These are phyloP conservation scores for Holtermannia corniformis DNA, from an alignment of 768 basidiomycete genomes.

Conservation along the genomic window DNA sequence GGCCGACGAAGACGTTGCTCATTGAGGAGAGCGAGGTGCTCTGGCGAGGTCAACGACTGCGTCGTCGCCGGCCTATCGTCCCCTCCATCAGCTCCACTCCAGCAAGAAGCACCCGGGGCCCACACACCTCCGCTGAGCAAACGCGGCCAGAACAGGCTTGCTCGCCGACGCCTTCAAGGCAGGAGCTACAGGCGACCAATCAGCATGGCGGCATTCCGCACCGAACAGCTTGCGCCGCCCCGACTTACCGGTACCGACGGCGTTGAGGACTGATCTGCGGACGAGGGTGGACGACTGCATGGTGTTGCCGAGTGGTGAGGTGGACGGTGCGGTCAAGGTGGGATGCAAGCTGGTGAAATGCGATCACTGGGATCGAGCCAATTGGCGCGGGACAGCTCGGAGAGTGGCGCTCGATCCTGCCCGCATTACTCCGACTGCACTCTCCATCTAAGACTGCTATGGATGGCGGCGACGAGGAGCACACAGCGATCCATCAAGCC, in stretches of 20 bases:
- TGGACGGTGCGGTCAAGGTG: no score
- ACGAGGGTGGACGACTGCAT: background rate
- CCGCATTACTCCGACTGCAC: no score
- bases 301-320: no score
- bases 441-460: no score
- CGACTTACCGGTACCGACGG: background rate
- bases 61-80: constrained; percentile 32
- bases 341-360: no score
- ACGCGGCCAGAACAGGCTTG: background rate
- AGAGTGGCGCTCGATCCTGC: no score
- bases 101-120: no score
- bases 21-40: constrained; percentile 59
- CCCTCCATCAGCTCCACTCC: no score
- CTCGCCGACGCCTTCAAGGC: background rate
- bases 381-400: no score
- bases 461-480: no score
- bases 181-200: background rate
- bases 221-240: background rate
- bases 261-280: background rate
- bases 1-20: constrained; percentile 80
- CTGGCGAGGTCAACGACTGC: constrained; percentile 25
- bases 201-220: background rate
- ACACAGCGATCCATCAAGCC: no score
- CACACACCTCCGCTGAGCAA: constrained; percentile 1
- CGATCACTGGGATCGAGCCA: no score